phyloP scores from a whole-genome alignment of 2,329 filamentous ascomycete genomes.

The Rugonectria rugulosa region DNA sequence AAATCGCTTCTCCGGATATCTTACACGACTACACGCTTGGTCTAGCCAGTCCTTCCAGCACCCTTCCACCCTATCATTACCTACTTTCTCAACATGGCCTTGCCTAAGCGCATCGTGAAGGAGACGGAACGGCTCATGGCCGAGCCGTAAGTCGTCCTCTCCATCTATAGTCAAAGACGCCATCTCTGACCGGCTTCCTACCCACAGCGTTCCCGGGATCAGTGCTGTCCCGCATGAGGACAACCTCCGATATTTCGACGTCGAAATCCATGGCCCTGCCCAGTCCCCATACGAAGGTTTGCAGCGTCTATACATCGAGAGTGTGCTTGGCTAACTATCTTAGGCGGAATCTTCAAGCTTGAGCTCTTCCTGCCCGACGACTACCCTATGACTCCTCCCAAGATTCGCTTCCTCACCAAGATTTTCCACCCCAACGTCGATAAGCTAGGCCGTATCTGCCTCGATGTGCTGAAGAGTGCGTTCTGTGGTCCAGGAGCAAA shows the following conservation, averaged over 20 bases:
- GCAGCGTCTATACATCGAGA: slow-evolving; percentile 28
- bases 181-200: slow-evolving; percentile 29
- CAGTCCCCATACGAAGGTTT: slow-evolving; percentile 95
- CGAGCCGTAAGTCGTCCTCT: slow-evolving; percentile 76
- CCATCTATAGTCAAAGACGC: slow-evolving; percentile 17
- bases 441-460: slow-evolving; percentile 93
- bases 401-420: slow-evolving; percentile 98
- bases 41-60: background rate
- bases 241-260: slow-evolving; percentile 97
- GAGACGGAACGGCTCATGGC: slow-evolving; percentile 97
- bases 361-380: slow-evolving; percentile 98
- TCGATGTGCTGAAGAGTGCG: slow-evolving; percentile 96
- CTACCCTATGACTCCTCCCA: slow-evolving; percentile 98
- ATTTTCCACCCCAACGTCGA: slow-evolving; percentile 99
- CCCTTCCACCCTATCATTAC: background rate
- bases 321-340: slow-evolving; percentile 15
- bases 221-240: slow-evolving; percentile 95
- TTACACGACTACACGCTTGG: too few species aligned
- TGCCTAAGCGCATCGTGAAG: slow-evolving; percentile 97
- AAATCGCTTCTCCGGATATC: too few species aligned
- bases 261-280: slow-evolving; percentile 90
- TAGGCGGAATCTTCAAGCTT: slow-evolving; percentile 88
- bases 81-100: slow-evolving; percentile 61
- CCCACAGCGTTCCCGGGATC: slow-evolving; percentile 86
- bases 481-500: slow-evolving; percentile 9